Conservation (phyloP, 2,329 filamentous ascomycete genomes). For the Septoria linicola region DNA sequence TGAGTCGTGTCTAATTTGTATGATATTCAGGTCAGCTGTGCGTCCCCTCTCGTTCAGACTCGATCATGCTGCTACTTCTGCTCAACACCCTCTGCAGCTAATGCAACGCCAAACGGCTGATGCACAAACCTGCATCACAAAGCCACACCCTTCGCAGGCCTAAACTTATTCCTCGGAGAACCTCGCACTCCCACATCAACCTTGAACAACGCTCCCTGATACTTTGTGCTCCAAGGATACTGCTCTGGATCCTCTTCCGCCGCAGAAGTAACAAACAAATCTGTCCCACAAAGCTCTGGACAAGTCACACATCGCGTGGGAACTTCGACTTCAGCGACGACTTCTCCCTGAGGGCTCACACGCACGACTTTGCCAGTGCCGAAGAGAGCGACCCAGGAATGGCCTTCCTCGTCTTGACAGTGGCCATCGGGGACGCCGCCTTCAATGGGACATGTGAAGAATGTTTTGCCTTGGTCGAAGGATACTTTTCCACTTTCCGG, state of each 20-base stretch:
- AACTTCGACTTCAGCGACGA: constrained; percentile 72
- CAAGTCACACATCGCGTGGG: constrained; percentile 81
- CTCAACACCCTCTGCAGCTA: too few relatives aligned
- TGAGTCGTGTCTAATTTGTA: too few relatives aligned
- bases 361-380: constrained; percentile 73
- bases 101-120: too few relatives aligned
- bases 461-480: constrained; percentile 63
- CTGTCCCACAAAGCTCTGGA: constrained; percentile 71
- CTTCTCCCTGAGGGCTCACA: constrained; percentile 66
- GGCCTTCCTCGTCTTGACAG: constrained; percentile 78
- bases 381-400: constrained; percentile 85
- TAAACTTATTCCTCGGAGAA: constrained; percentile 63
- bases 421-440: constrained; percentile 75
- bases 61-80: too few relatives aligned
- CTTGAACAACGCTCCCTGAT: constrained; percentile 71
- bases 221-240: constrained; percentile 60
- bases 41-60: too few relatives aligned
- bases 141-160: constrained; percentile 37
- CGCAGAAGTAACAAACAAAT: constrained; percentile 78
- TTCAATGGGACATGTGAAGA: constrained; percentile 67
- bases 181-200: constrained; percentile 74
- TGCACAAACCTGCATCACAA: too few relatives aligned
- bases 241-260: constrained; percentile 65
- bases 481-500: constrained; percentile 61
- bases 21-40: too few relatives aligned